A percentile compares a stretch with the other conserved stretches of the same genome.
Evolutionary conservation across 306 rosid species (phyloP).

Genomic region (Vicia villosa): DNA sequence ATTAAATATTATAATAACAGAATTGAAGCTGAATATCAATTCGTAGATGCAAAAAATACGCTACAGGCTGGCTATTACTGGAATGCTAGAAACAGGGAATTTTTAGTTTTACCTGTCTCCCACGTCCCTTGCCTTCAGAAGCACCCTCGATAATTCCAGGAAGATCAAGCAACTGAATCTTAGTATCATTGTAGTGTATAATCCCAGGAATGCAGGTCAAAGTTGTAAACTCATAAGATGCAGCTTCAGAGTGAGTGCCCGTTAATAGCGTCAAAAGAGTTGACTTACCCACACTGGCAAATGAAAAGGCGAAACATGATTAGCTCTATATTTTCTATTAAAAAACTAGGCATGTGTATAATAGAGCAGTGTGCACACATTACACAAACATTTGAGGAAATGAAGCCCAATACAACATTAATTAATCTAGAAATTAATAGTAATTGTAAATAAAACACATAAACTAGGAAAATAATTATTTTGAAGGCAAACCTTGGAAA

Average conservation of each 20-base stretch:
- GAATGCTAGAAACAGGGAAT: constrained; percentile 30
- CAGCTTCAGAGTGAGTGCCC: constrained; percentile 97
- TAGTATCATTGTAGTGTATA: constrained; percentile 93
- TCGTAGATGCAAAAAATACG: neutral
- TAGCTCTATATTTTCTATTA: constrained; percentile 1
- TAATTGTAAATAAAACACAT: constrained; percentile 19
- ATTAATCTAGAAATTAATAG: neutral
- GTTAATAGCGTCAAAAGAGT: constrained; percentile 97
- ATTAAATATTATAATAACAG: neutral
- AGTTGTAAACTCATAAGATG: constrained; percentile 97
- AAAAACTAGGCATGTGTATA: neutral
- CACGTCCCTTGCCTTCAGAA: constrained; percentile 99
- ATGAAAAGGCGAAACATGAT: constrained; percentile 24
- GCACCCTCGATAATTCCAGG: constrained; percentile 99
- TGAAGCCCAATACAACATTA: constrained; percentile 3
- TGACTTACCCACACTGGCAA: constrained; percentile 93
- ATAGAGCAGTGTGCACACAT: neutral
- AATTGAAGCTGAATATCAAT: constrained; percentile 25
- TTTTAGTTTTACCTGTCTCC: constrained; percentile 78
- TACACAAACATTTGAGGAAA: neutral
- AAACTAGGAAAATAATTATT: neutral
- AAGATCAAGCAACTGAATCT: constrained; percentile 98
- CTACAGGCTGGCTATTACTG: neutral
- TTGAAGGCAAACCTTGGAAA: constrained; percentile 80
- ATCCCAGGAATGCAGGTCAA: constrained; percentile 98